Conservation (phyloP, 1,284 basidiomycete genomes). For the Cryptococcus sp. region DNA sequence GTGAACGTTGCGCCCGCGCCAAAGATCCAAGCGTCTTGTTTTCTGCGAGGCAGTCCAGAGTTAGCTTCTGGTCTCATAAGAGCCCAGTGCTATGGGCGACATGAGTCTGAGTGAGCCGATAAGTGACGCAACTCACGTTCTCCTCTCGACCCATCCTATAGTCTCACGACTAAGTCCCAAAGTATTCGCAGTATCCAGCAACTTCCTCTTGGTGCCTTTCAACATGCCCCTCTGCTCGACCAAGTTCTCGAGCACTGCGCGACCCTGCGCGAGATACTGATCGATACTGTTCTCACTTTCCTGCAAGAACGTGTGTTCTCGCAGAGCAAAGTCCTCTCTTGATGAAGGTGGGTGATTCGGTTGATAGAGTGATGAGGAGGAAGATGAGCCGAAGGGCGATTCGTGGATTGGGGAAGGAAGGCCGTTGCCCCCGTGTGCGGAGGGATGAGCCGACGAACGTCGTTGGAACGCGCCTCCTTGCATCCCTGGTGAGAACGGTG, state of each 20-base stretch:
- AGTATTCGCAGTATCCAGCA: slow-evolving; percentile 88
- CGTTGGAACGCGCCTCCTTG: slow-evolving; percentile 32
- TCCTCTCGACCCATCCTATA: slow-evolving; percentile 90
- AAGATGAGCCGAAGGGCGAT: slow-evolving; percentile 36
- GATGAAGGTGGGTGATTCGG: slow-evolving; percentile 55
- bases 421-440: slow-evolving; percentile 55
- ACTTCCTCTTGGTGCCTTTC: slow-evolving; percentile 81
- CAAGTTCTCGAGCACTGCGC: slow-evolving; percentile 83
- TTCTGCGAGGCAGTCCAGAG: slow-evolving; percentile 57
- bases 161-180: slow-evolving; percentile 87
- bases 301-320: slow-evolving; percentile 83
- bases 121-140: slow-evolving; percentile 64
- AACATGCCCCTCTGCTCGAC: slow-evolving; percentile 87
- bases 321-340: slow-evolving; percentile 74
- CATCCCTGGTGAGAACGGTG: slow-evolving; percentile 55
- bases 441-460: slow-evolving; percentile 19
- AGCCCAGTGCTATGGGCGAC: background rate
- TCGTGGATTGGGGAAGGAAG: slow-evolving; percentile 52
- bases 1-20: slow-evolving; percentile 78
- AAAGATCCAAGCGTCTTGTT: slow-evolving; percentile 92
- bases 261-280: slow-evolving; percentile 84
- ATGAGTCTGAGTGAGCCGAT: background rate
- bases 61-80: background rate
- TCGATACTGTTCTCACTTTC: slow-evolving; percentile 78
- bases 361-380: slow-evolving; percentile 1